A percentile compares a stretch with the other conserved stretches of the same genome.
These are phyloP conservation scores for Uncinocarpus reesii DNA, from an alignment of 2,329 filamentous ascomycete genomes.

Conservation along the genomic window DNA sequence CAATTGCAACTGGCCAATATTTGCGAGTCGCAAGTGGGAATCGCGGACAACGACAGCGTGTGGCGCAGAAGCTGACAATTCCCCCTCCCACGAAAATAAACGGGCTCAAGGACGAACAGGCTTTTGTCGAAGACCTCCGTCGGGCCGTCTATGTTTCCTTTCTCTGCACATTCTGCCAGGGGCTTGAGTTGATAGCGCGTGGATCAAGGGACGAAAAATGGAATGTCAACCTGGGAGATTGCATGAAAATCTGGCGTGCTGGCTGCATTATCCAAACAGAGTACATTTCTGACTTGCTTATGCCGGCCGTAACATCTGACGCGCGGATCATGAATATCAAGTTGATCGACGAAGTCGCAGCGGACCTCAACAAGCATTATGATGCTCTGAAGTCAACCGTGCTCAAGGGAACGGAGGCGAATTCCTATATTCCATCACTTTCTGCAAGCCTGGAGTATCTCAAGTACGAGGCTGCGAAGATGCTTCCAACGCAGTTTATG, in stretches of 20 bases:
- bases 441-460: conserved; percentile 56
- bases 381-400: conserved; percentile 48
- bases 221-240: conserved; percentile 37
- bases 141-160: conserved; percentile 53
- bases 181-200: conserved; percentile 52
- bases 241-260: conserved; percentile 52
- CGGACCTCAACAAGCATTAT: conserved; percentile 45
- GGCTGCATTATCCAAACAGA: conserved; percentile 64
- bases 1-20: conserved; percentile 53
- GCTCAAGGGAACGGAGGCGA: conserved; percentile 43
- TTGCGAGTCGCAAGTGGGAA: conserved; percentile 55
- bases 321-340: conserved; percentile 30
- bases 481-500: conserved; percentile 57
- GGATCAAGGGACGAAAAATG: conserved; percentile 51
- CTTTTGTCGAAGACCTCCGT: conserved; percentile 50
- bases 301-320: conserved; percentile 24
- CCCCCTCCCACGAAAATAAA: conserved; percentile 31
- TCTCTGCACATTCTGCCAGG: conserved; percentile 54
- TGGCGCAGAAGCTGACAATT: conserved; percentile 41
- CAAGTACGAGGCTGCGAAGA: conserved; percentile 52
- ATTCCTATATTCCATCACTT: conserved; percentile 52
- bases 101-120: conserved; percentile 27
- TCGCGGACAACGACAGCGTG: conserved; percentile 44
- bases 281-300: conserved; percentile 51
- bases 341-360: conserved; percentile 39